These are phyloP conservation scores for Agaricus blazei DNA, from an alignment of 768 basidiomycete species.

Conservation along the genomic window DNA sequence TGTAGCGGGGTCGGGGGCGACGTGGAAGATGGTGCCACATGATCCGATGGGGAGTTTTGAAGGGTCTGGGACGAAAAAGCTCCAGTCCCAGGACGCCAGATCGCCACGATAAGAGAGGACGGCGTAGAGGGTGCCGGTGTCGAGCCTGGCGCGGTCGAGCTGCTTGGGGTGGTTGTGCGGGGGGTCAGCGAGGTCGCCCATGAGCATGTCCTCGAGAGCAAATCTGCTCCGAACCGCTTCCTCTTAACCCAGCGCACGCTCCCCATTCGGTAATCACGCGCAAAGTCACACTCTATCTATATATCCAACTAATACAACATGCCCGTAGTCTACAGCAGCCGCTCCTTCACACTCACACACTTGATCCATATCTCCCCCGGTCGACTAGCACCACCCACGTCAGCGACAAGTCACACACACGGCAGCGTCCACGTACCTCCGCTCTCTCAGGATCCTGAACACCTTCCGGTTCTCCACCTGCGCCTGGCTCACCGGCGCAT, in stretches of 20 bases:
- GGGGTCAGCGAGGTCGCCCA: slow-evolving; percentile 5
- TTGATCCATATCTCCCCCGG: slow-evolving; percentile 72
- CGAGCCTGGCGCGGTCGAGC: slow-evolving; percentile 28
- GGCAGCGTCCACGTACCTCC: slow-evolving; percentile 44
- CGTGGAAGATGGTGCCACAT: slow-evolving; percentile 39
- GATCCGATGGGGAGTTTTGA: slow-evolving; percentile 33
- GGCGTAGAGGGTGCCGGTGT: slow-evolving; percentile 36
- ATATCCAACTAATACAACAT: not conserved
- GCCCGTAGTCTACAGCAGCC: slow-evolving; percentile 34
- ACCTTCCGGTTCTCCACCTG: slow-evolving; percentile 30
- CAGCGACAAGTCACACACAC: slow-evolving; percentile 1
- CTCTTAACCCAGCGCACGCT: not conserved
- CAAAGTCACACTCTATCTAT: not conserved
- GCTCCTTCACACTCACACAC: slow-evolving; percentile 62
- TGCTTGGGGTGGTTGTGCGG: slow-evolving; percentile 6
- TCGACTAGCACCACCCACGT: slow-evolving; percentile 34
- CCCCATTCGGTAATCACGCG: not conserved
- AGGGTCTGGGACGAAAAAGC: slow-evolving; percentile 41
- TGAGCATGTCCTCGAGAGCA: not conserved
- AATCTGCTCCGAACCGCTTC: not conserved
- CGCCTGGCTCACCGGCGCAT: slow-evolving; percentile 34
- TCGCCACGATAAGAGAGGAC: slow-evolving; percentile 42
- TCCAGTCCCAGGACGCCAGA: slow-evolving; percentile 46
- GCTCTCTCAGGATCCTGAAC: slow-evolving; percentile 72
- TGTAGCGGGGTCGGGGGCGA: slow-evolving; percentile 25